Evolutionary conservation across 768 basidiomycete genomes (phyloP), one percentile per base, ranked within the genome.

Genomic region (Lactifluus piperatus): DNA sequence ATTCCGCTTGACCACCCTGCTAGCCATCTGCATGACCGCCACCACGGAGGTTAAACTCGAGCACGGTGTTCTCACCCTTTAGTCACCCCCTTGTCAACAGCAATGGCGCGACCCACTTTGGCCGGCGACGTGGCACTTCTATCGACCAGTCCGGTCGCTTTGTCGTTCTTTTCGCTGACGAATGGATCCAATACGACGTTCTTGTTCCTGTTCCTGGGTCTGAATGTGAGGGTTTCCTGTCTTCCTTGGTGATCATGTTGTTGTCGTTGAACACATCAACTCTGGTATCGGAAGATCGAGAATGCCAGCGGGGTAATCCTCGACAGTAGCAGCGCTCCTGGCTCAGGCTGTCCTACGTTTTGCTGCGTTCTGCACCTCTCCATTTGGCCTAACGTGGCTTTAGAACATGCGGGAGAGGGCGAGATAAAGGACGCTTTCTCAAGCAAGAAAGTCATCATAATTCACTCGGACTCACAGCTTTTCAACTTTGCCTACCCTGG

Each of bases 401-500:
- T 51, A 79, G 77, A 79, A 60, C 62, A 73, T 13, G 73, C 75
- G 0, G 78, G 78, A 10, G 78, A 79, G 69, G 66, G 80, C 41
- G 70, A 70, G 29, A 75, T 71, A n/a, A n/a, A n/a, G n/a, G n/a
- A n/a, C n/a, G n/a, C n/a, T n/a, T n/a, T n/a, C n/a, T n/a, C n/a
- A n/a, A 54, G 75, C 78, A 4, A 72, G 57, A 22, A 74, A 70
- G 75, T 87, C 16, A 84, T 83, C n/a, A 75, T 88, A 48, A 77
- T 88, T 11, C 86, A 88, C 13, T 73, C 76, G 27, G 71, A 76
- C n/a, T 51, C 62, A 1, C 68, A 76, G n/a, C 76, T 86, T 34
- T 72, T 88, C 58, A 85, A 84, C 60, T 67, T 73, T 5, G 68
- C 76, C 1, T 88, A 87, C 66, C 77, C 83, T 0, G 66, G 72